A percentile compares a stretch with the other conserved stretches of the same genome.
These are phyloP conservation scores for Lizonia empirigonia DNA, from an alignment of 2,329 filamentous ascomycete genomes.

Conservation along the genomic window DNA sequence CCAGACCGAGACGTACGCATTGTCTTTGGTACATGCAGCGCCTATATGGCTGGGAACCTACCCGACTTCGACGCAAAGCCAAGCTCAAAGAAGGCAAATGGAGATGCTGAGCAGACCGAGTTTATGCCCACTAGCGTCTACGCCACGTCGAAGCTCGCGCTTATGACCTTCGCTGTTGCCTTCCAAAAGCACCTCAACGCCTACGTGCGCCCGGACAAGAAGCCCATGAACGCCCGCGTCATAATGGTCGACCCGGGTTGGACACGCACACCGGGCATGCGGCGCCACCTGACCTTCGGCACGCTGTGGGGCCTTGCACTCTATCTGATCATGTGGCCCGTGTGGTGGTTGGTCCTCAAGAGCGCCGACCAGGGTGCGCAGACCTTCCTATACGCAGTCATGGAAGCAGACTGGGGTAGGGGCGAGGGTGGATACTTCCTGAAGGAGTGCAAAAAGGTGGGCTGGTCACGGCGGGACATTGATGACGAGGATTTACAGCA, in stretches of 20 bases:
- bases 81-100: conserved; percentile 64
- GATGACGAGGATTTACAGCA: conserved; percentile 80
- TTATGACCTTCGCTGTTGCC: conserved; percentile 86
- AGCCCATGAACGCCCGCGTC: conserved; percentile 81
- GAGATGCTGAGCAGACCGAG: conserved; percentile 39
- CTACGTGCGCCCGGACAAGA: conserved; percentile 81
- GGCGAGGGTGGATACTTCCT: conserved; percentile 73
- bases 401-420: conserved; percentile 75
- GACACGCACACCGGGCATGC: conserved; percentile 82
- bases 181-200: conserved; percentile 91
- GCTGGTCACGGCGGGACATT: conserved; percentile 74
- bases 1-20: conserved; percentile 92
- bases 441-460: conserved; percentile 85
- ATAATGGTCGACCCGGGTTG: conserved; percentile 87
- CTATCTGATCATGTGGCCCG: conserved; percentile 77
- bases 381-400: conserved; percentile 81
- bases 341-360: conserved; percentile 90
- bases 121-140: conserved; percentile 55
- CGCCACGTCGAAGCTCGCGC: conserved; percentile 66
- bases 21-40: conserved; percentile 83
- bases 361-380: conserved; percentile 83
- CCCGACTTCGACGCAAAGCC: conserved; percentile 58
- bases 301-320: conserved; percentile 77
- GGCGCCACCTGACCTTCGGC: conserved; percentile 84
- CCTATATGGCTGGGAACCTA: conserved; percentile 80